Evolutionary conservation across 257 asterid species (phyloP).

Genomic region (Solanum bukasovii): DNA sequence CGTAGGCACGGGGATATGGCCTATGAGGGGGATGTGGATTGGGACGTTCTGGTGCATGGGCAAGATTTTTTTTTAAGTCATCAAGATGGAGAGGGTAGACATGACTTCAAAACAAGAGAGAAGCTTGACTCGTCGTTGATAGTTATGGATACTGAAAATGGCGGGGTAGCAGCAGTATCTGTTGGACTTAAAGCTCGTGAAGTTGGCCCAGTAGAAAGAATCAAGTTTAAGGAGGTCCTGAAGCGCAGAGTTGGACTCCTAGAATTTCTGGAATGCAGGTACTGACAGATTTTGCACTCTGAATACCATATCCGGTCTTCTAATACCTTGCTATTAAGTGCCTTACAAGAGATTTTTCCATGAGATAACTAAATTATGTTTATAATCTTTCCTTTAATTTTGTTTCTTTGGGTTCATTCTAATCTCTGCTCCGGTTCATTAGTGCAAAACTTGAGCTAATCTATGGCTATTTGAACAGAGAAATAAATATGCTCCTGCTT

Average conservation of each 20-base stretch:
- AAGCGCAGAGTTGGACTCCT: slow-evolving; percentile 94
- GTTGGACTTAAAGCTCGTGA: slow-evolving; percentile 88
- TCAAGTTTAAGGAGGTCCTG: slow-evolving; percentile 78
- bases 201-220: slow-evolving; percentile 76
- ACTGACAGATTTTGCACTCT: neutral
- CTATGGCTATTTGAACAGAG: neutral
- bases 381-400: neutral
- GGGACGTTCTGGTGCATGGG: slow-evolving; percentile 72
- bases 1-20: slow-evolving; percentile 95
- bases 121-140: slow-evolving; percentile 28
- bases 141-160: slow-evolving; percentile 47
- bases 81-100: slow-evolving; percentile 30
- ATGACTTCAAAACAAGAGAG: slow-evolving; percentile 33
- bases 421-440: neutral
- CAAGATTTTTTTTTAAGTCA: slow-evolving; percentile 55
- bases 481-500: neutral
- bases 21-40: slow-evolving; percentile 94
- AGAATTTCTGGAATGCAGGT: slow-evolving; percentile 96
- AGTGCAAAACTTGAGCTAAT: neutral
- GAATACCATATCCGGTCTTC: neutral
- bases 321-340: neutral
- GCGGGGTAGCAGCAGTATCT: slow-evolving; percentile 73
- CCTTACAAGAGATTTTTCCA: neutral
- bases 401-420: neutral
- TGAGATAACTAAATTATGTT: neutral